Evolutionary conservation across 345 rosid genomes (phyloP), one percentile per base, ranked within the genome.

Genomic region (Rhodamnia rubescens): DNA sequence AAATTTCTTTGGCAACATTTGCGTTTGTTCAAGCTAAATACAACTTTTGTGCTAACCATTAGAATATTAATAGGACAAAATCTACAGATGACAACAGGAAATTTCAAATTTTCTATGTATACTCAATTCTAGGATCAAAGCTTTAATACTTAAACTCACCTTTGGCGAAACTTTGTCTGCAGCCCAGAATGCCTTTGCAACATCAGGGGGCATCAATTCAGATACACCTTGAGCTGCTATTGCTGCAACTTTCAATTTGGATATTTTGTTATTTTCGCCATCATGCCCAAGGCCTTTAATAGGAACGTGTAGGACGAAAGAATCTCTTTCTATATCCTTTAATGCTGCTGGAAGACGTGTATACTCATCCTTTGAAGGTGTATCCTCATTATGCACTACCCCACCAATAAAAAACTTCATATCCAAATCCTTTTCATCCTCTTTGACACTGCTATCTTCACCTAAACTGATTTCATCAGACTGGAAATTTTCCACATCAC

Each of bases 181-280:
- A 89, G 92, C 88, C 96, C 93, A 95, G 87, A 97, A 94, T 85
- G 94, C 95, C 91, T 95, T 93, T 74, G 98, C 96, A 87, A 95
- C 90, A 84, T 95, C 98, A 84, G 98, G 87, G 88, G 99, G 98
- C 98, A 97, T 95, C 88, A 97, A 92, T 89, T 95, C 98, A 61
- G 98, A 93, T 81, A 96, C 89, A 85, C 98, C 93, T 90, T 93
- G 94, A 85, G 98, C 94, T 87, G 96, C 95, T 86, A 95, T 81
- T 78, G 96, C 94, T 86, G 95, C 94, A 86, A 94, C 90, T 91
- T 92, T 94, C 87, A 91, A 90, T 91, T 89, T 93, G 21, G 95
- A 91, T 22, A 88, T 86, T 85, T 88, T 90, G 83, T 87, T 87
- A 87, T 92, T 94, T 83, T 86, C 89, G 84, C 84, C 74, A 84